phyloP scores from a whole-genome alignment of 2,329 filamentous ascomycete species.

The Phialocephala subalpina region DNA sequence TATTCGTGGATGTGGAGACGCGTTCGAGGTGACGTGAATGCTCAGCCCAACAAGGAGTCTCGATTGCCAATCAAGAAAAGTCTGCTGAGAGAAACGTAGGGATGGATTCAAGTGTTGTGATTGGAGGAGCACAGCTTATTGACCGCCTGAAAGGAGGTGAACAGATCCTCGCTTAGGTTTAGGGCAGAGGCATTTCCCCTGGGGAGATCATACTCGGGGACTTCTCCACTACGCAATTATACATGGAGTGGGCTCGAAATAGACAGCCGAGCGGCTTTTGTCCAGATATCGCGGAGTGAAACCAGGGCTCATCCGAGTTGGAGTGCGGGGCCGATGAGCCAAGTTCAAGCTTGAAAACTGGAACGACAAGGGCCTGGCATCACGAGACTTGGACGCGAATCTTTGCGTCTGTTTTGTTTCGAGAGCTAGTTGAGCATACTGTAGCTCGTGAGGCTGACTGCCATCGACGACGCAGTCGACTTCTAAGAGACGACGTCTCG shows the following conservation, averaged over 20 bases:
- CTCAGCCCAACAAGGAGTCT: slow-evolving; percentile 17
- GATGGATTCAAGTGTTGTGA: background rate
- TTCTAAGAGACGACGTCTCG: background rate
- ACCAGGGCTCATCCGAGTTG: background rate
- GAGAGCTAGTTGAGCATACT: background rate
- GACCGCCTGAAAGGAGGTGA: background rate
- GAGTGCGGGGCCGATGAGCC: background rate
- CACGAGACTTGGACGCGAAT: background rate
- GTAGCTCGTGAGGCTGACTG: background rate
- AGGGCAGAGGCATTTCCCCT: background rate
- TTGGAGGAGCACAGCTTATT: background rate
- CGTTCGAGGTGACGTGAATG: slow-evolving; percentile 17
- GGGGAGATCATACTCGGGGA: background rate
- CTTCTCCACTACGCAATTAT: background rate
- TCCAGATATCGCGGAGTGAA: background rate
- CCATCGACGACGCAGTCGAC: background rate
- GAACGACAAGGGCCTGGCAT: background rate
- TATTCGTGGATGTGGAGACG: slow-evolving; percentile 12
- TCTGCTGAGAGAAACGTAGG: background rate
- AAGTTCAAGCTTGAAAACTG: slow-evolving; percentile 9
- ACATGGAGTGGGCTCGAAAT: background rate
- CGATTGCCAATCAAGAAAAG: background rate
- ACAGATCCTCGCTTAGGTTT: background rate
- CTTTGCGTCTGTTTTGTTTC: background rate
- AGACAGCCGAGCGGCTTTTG: slow-evolving; percentile 5